Percentiles rank a stretch among this genome's conserved stretches.
Conservation (phyloP, 345 rosid genomes). For the Eucalyptus dawsonii region DNA sequence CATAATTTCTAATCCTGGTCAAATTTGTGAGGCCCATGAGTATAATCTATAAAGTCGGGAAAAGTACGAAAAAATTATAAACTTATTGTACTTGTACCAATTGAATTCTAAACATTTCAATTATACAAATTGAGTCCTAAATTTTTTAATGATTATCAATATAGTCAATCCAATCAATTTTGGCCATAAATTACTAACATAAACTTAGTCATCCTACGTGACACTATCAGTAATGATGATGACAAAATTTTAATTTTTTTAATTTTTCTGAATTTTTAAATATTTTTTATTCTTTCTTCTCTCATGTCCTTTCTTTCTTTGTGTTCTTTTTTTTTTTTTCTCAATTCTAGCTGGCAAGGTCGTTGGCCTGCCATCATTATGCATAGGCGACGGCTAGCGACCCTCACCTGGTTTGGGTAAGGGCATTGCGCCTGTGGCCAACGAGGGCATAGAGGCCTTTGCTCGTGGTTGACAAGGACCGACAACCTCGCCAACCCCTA, state of each 20-base stretch:
- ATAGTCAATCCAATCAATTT: accelerated
- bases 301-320: too few relatives aligned
- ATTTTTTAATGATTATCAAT: too few relatives aligned
- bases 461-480: neutral
- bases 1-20: neutral
- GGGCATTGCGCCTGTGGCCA: accelerated
- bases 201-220: neutral
- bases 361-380: accelerated
- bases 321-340: too few relatives aligned
- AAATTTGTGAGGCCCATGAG: neutral
- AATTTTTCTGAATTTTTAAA: too few relatives aligned
- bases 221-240: accelerated
- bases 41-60: neutral
- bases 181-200: accelerated
- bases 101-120: too few relatives aligned
- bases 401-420: neutral
- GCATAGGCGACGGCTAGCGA: accelerated
- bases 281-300: neutral
- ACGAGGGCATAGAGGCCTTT: neutral
- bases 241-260: too few relatives aligned
- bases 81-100: neutral
- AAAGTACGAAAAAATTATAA: neutral
- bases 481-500: neutral
- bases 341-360: neutral
- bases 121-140: neutral